Base-by-base conservation (phyloP, 768 basidiomycete genomes). In the Erythrobasidium yunnanense region DNA sequence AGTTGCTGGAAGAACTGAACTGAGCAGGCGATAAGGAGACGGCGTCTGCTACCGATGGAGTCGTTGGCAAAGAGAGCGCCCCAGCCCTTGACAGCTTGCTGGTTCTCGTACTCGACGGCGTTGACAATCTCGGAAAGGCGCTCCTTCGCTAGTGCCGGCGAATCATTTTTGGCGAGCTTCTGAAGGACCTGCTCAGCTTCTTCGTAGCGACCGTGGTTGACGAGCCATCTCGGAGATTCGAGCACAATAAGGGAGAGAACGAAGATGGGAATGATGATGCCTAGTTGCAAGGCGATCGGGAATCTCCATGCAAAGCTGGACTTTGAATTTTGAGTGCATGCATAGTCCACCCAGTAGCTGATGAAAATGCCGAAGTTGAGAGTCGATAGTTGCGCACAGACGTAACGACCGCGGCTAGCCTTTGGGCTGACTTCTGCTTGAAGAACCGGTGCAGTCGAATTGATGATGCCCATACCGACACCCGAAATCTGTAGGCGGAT, bases 181-280 rank as follows among this genome's bases (percentile, higher is more conserved):
- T 6, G 34, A 8, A 57, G 6, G 30, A 57, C 55, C 13, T 42
- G 18, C 18, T 38, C n/a, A 11, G 55, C 55, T 23, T 57, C 55
- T 18, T 57, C 55, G 20, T 15, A 20, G 15, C 55, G 55, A 6
- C 55, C 55, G 27, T 57, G 55, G 42, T 38, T 45, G 5, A 13
- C 55, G 27, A 57, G 55, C 55, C 55, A 57, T 18, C 55, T 18
- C 13, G 55, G 55, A 13, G 55, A 57, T 32, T 57, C 55, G 20
- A 23, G 5, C n/a, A 45, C 8, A 8, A 38, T 11, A 20, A 57
- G 27, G 13, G 55, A 57, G 34, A 45, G 35, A 18, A 57, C 55
- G 27, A 45, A 57, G 33, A 45, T 57, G 11, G 35, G 30, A 29
- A 57, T 32, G 33, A 45, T 45, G 35, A 57, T 33, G 17, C 13